phyloP scores from a whole-genome alignment of 441 rosid genomes.

The Biscutella laevigata region DNA sequence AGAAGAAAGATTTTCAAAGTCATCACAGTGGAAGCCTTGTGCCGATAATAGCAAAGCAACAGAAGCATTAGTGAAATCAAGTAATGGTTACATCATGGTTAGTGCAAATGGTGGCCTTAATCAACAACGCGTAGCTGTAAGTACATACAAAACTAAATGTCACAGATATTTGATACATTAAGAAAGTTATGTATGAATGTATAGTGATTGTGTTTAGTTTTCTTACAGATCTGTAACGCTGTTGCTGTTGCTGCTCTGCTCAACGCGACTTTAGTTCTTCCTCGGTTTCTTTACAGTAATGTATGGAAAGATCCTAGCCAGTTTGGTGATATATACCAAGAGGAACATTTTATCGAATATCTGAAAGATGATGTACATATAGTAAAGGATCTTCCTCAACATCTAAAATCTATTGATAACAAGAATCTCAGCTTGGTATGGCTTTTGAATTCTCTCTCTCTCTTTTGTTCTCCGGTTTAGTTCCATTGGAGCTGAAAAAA shows the following conservation, averaged over 20 bases:
- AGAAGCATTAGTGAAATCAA: slow-evolving; percentile 28
- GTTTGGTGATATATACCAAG: slow-evolving; percentile 80
- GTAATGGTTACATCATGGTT: slow-evolving; percentile 59
- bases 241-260: slow-evolving; percentile 73
- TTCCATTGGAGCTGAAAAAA: neutral
- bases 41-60: slow-evolving; percentile 37
- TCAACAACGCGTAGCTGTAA: slow-evolving; percentile 93
- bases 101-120: slow-evolving; percentile 95
- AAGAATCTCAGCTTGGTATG: slow-evolving; percentile 67
- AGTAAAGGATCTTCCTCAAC: slow-evolving; percentile 70
- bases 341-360: slow-evolving; percentile 45
- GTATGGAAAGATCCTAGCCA: slow-evolving; percentile 98
- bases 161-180: neutral
- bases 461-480: neutral
- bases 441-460: slow-evolving; percentile 1
- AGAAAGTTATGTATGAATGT: neutral
- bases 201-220: neutral
- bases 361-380: slow-evolving; percentile 58
- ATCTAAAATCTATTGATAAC: slow-evolving; percentile 41
- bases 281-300: slow-evolving; percentile 84
- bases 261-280: slow-evolving; percentile 68
- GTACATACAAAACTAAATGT: slow-evolving; percentile 24
- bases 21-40: slow-evolving; percentile 76
- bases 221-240: slow-evolving; percentile 74
- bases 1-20: slow-evolving; percentile 46